A percentile compares a stretch with the other conserved stretches of the same genome.
These are phyloP conservation scores for Trichoderma sp. DNA, from an alignment of 2,329 filamentous ascomycete genomes.

Conservation along the genomic window DNA sequence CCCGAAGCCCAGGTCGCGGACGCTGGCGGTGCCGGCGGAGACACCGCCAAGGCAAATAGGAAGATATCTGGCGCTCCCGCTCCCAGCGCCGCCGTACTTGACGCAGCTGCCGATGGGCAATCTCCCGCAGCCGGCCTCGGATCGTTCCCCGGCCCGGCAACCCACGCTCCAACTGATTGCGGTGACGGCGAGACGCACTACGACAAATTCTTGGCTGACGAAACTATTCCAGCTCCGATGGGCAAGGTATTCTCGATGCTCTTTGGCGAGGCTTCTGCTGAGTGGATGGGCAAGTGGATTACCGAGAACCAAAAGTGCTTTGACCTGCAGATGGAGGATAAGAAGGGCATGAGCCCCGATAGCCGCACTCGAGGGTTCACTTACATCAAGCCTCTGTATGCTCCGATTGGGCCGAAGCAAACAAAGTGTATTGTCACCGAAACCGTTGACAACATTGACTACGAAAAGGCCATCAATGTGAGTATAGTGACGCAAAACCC, in stretches of 20 bases:
- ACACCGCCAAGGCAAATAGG: constrained; percentile 65
- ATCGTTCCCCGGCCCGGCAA: constrained; percentile 83
- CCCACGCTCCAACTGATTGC: constrained; percentile 84
- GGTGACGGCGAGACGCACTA: constrained; percentile 78
- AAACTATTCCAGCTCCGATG: constrained; percentile 80
- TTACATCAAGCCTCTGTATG: constrained; percentile 89
- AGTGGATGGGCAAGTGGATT: constrained; percentile 86
- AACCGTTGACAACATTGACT: constrained; percentile 78
- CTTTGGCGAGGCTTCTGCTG: constrained; percentile 77
- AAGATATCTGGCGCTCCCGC: constrained; percentile 66
- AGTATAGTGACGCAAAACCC: constrained; percentile 83
- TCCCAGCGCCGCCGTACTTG: constrained; percentile 48
- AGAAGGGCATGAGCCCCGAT: constrained; percentile 73
- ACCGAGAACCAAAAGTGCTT: constrained; percentile 83
- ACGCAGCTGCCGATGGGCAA: constrained; percentile 54
- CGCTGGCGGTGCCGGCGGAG: constrained; percentile 45
- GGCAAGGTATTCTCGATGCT: constrained; percentile 88
- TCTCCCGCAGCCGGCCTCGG: constrained; percentile 43
- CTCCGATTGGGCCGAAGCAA: constrained; percentile 83
- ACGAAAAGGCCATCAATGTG: constrained; percentile 85
- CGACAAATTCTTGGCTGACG: constrained; percentile 82
- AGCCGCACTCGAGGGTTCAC: constrained; percentile 74
- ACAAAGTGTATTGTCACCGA: constrained; percentile 93
- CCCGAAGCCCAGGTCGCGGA: constrained; percentile 57
- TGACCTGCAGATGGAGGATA: constrained; percentile 86